phyloP scores from a whole-genome alignment of 495 filamentous ascomycete species.

The Aspergillus mulundensis region DNA sequence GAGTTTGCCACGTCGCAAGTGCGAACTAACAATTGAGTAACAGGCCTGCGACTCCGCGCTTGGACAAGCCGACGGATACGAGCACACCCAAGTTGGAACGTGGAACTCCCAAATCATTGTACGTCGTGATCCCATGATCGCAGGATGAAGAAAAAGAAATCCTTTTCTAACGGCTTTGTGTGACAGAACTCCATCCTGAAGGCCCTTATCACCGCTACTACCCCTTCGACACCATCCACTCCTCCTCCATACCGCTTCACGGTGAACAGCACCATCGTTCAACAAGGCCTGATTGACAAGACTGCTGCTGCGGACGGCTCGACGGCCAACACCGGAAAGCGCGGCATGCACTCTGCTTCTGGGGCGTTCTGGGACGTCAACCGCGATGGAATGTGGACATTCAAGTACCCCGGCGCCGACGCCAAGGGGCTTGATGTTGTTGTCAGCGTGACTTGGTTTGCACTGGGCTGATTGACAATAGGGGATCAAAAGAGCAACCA shows the following conservation, averaged over 20 bases:
- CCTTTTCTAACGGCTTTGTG: neutral
- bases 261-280: constrained; percentile 96
- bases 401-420: constrained; percentile 84
- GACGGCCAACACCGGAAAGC: constrained; percentile 61
- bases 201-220: constrained; percentile 76
- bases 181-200: constrained; percentile 79
- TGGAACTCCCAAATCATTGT: constrained; percentile 96
- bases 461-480: constrained; percentile 29
- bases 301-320: constrained; percentile 34
- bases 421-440: constrained; percentile 87
- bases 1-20: neutral
- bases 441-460: constrained; percentile 86
- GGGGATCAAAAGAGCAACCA: constrained; percentile 8
- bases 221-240: constrained; percentile 48
- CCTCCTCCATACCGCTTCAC: constrained; percentile 73
- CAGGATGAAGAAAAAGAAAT: too few relatives aligned
- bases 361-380: constrained; percentile 98
- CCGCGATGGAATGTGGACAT: constrained; percentile 96
- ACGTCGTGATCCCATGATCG: constrained; percentile 27
- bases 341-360: constrained; percentile 93
- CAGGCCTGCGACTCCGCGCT: constrained; percentile 78
- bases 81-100: constrained; percentile 68
- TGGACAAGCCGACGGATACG: constrained; percentile 66
- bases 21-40: constrained; percentile 2
- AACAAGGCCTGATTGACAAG: constrained; percentile 59